These are phyloP conservation scores for Blastomyces gilchristii DNA, from an alignment of 2,329 filamentous ascomycete genomes.

Conservation along the genomic window DNA sequence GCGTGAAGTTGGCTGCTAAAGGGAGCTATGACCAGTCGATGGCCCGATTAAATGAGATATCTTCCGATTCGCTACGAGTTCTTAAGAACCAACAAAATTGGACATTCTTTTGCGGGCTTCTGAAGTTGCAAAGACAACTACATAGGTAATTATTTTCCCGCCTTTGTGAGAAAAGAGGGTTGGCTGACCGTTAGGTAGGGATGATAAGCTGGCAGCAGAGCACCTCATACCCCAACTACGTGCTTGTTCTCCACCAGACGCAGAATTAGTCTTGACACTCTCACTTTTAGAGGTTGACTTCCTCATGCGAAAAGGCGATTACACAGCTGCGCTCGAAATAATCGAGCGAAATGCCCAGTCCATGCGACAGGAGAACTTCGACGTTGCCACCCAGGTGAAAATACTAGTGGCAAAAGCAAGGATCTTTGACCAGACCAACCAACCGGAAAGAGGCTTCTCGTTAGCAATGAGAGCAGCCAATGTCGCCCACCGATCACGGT, in stretches of 20 bases:
- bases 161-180: neutral
- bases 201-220: conserved; percentile 47
- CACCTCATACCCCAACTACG: conserved; percentile 49
- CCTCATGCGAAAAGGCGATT: conserved; percentile 44
- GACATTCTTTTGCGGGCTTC: conserved; percentile 33
- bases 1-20: conserved; percentile 44
- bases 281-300: conserved; percentile 52
- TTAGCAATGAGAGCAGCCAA: conserved; percentile 64
- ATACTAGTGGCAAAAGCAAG: conserved; percentile 63
- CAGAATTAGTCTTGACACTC: conserved; percentile 51
- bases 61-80: conserved; percentile 54
- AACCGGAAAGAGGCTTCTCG: conserved; percentile 65
- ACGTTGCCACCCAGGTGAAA: conserved; percentile 58
- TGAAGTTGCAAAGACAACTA: conserved; percentile 35
- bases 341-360: conserved; percentile 46
- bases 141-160: conserved; percentile 27
- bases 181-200: conserved; percentile 27
- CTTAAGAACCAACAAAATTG: conserved; percentile 62
- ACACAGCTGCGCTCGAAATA: conserved; percentile 43
- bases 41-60: conserved; percentile 48
- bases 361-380: conserved; percentile 45
- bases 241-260: conserved; percentile 43
- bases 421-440: conserved; percentile 57
- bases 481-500: conserved; percentile 58
- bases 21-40: conserved; percentile 64